Evolutionary conservation across 2,329 filamentous ascomycete genomes (phyloP), one percentile per base, ranked within the genome.

Genomic region (Penicillium capsulatum): DNA sequence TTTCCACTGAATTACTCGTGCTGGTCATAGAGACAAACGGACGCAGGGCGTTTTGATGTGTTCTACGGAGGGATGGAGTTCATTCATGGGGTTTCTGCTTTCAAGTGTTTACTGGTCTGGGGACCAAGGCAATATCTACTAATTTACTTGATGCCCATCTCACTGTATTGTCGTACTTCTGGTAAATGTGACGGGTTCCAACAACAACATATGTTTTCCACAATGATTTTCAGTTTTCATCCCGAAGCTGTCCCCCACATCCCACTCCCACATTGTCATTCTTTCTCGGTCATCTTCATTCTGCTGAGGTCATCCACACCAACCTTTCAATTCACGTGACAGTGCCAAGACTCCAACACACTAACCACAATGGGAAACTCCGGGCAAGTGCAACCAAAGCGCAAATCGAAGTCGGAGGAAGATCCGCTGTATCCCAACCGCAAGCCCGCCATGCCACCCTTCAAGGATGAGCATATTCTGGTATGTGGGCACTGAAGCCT

Each of bases 401-500:
- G 30, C 32, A 32, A 43, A 55, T 44, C 30, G 31, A 48, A 37
- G 39, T 42, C 38, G 45, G 51, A 40, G 50, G 50, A 40, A 49
- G 46, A 48, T 45, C 47, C 38, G 15, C 37, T 48, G 48, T 38
- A 30, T 39, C 42, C 36, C 31, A 31, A 40, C 31, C 51, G 54
- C 47, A 44, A 45, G 38, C 41, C 38, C 24, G 53, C 38, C 48
- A 73, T 73, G 71, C 69, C 71, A 38, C 68, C 69, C 16, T 74
- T 74, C 53, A 74, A 72, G 58, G 71, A 74, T 66, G 71, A 74
- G 58, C 71, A 73, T 54, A 65, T 74, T 39, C 53, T 74, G 53
- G 71, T 74, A 64, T 45, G 65, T 54, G 14, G 16, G 10, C 10
- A 22, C 20, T 6, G 3, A 7, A 17, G 15, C 11, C 17, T 9